Percentiles rank a stretch among this genome's conserved stretches.
Conservation (phyloP, 495 filamentous ascomycete genomes). For the Daldinia childiae region DNA sequence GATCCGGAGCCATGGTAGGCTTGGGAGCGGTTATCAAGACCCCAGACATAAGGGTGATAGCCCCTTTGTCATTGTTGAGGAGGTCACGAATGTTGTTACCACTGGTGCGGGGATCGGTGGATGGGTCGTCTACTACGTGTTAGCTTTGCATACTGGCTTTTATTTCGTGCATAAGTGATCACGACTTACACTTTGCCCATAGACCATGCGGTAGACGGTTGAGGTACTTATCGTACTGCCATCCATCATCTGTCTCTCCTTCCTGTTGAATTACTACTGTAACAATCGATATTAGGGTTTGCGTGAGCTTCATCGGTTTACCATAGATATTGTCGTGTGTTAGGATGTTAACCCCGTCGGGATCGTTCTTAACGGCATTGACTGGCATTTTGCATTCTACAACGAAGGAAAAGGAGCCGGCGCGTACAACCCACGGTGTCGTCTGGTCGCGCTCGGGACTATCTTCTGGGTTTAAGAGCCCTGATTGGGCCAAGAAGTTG, state of each 20-base stretch:
- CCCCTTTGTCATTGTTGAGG: background rate
- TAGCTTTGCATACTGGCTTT: background rate
- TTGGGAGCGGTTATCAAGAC: background rate
- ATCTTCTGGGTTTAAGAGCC: slow-evolving; percentile 19
- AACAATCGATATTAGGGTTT: background rate
- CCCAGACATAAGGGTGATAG: background rate
- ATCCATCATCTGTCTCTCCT: slow-evolving; percentile 1
- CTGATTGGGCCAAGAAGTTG: slow-evolving; percentile 24
- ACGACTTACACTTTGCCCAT: slow-evolving; percentile 20
- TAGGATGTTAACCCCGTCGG: background rate
- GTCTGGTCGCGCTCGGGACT: slow-evolving; percentile 16
- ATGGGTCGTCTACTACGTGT: background rate
- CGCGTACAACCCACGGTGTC: slow-evolving; percentile 33
- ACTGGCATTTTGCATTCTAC: slow-evolving; percentile 41
- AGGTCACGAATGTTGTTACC: background rate
- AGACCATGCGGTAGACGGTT: slow-evolving; percentile 14
- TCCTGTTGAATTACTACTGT: background rate
- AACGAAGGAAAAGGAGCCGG: slow-evolving; percentile 35
- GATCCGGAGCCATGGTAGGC: background rate
- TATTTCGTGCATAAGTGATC: background rate
- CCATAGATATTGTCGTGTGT: background rate
- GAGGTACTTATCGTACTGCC: slow-evolving; percentile 15
- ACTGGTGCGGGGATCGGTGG: background rate
- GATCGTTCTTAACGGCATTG: slow-evolving; percentile 17
- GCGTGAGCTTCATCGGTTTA: background rate